Base-by-base conservation (phyloP, 2,329 filamentous ascomycete species). In the Cercospora zeae-maydis region DNA sequence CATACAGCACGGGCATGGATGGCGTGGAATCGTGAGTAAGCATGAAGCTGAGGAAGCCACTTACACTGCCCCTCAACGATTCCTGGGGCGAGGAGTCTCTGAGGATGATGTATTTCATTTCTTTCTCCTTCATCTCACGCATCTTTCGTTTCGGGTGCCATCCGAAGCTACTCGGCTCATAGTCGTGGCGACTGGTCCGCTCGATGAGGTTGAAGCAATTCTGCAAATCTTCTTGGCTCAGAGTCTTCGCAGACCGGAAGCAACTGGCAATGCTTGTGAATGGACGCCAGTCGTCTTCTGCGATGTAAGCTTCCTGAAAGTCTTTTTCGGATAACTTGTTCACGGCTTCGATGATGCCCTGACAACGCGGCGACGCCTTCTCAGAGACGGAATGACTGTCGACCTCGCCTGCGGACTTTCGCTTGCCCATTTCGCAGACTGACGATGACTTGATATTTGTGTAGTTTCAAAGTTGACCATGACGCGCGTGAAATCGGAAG, bases 1-100 rank as follows among this genome's bases (percentile, higher is more conserved):
- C 88, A 75, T 92, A 93, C 19, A 92, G 73, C 1, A 92, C 89
- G 0, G 86, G 80, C 63, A 85, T 77, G 1, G 82, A 81, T n/a
- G 73, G 73, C n/a, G 72, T 55, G 53, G 86, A 84, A 72, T 91
- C 88, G 71, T 84, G 84, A 1, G 86, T 88, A n/a, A 88, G 83
- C 87, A 90, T 88, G 70, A 90, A 79, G n/a, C 86, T 89, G 0
- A 83, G 79, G 67, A 90, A 77, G 1, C 71, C 75, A 9, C 67
- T 59, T 9, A 70, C 49, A 6, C 37, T 52, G 27, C n/a, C 64
- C 66, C 24, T 11, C 51, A n/a, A 19, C 10, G 39, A 36, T 11
- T 4, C 13, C 11, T 37, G 16, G 9, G 14, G 14, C 13, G 13
- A 14, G 14, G 13, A 42, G 14, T 55, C 39, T n/a, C 3, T 53